Conservation (phyloP, 2,329 filamentous ascomycete species). For the Botrytis tulipae region DNA sequence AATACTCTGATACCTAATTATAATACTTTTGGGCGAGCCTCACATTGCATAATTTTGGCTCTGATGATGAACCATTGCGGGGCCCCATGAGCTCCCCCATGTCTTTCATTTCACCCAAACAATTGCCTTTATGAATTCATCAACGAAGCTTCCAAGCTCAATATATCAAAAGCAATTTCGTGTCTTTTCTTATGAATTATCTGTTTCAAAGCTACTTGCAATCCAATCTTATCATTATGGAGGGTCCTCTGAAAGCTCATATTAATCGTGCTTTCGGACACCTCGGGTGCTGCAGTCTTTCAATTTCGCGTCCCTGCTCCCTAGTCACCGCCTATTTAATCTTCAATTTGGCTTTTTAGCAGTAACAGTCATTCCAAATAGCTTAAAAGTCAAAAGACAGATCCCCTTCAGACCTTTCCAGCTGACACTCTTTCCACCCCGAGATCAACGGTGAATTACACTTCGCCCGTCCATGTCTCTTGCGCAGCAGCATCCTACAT, state of each 20-base stretch:
- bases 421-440: neutral
- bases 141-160: neutral
- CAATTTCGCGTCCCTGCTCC: neutral
- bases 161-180: neutral
- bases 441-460: neutral
- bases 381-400: neutral
- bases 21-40: neutral
- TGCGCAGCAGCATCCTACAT: neutral
- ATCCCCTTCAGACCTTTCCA: neutral
- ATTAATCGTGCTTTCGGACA: neutral
- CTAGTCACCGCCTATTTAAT: neutral
- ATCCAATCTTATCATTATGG: neutral
- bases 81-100: conserved; percentile 12
- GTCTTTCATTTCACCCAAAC: neutral
- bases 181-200: neutral
- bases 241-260: neutral
- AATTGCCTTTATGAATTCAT: neutral
- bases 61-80: neutral
- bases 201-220: neutral
- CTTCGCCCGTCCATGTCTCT: neutral
- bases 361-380: neutral
- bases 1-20: neutral
- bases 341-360: neutral
- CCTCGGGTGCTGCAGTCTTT: neutral
- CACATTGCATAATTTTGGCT: neutral